Percentiles rank a stretch among this genome's conserved stretches.
phyloP scores from a whole-genome alignment of 179 eudicot genomes.

The Patellifolia procumbens region DNA sequence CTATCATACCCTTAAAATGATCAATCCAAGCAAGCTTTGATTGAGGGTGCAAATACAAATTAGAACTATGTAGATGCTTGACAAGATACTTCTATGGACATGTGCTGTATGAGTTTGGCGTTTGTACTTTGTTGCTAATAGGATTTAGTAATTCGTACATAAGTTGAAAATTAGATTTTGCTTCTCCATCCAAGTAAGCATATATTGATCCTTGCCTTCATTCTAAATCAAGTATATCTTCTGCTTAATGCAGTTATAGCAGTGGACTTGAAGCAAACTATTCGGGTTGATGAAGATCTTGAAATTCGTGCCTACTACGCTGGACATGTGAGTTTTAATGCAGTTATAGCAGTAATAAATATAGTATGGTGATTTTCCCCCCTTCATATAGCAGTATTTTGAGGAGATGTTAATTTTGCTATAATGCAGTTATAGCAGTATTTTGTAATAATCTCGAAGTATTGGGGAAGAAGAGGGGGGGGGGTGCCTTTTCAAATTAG shows the following conservation, averaged over 20 bases:
- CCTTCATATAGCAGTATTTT: too few species aligned
- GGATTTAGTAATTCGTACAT: not conserved
- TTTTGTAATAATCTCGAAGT: too few species aligned
- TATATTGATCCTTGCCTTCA: not conserved
- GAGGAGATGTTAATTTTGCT: not conserved
- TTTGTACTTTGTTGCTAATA: not conserved
- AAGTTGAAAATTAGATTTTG: not conserved
- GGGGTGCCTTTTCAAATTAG: too few species aligned
- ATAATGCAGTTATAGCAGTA: too few species aligned
- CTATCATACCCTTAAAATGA: not conserved
- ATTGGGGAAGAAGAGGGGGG: too few species aligned
- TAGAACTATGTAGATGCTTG: not conserved
- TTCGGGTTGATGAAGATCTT: constrained; percentile 81
- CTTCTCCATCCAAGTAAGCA: not conserved
- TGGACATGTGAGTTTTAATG: constrained; percentile 68
- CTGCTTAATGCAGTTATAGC: constrained; percentile 56
- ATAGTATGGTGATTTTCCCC: not conserved
- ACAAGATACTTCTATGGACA: not conserved
- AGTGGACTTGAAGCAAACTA: constrained; percentile 84
- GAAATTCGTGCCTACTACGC: constrained; percentile 97
- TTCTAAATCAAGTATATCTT: not conserved
- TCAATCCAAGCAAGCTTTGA: not conserved
- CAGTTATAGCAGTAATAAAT: not conserved
- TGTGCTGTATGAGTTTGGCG: not conserved
- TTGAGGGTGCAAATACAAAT: not conserved